Conservation (phyloP, 495 filamentous ascomycete genomes). For the Pseudoneurospora amorphoporcata region DNA sequence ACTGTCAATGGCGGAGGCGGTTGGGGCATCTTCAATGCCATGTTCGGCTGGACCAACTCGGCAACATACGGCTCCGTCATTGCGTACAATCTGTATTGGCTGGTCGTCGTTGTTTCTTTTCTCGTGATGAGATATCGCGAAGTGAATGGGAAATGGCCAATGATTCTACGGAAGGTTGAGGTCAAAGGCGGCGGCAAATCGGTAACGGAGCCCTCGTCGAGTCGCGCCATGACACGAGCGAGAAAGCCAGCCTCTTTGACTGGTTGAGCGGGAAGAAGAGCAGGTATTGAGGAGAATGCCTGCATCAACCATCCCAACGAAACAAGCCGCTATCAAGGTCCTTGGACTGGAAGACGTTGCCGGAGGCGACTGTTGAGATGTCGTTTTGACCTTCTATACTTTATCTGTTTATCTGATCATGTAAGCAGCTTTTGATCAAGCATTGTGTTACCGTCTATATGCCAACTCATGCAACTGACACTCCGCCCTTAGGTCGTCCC, state of each 20-base stretch:
- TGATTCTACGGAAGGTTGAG: conserved; percentile 33
- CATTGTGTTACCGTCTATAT: background rate
- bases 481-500: background rate
- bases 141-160: conserved; percentile 54
- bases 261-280: background rate
- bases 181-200: background rate
- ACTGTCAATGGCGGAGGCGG: conserved; percentile 60
- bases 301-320: background rate
- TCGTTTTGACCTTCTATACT: background rate
- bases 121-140: conserved; percentile 56
- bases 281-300: background rate
- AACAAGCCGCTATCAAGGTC: background rate
- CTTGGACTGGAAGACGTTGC: background rate
- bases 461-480: background rate
- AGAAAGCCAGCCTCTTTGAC: background rate
- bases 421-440: background rate
- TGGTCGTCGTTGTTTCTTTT: conserved; percentile 54
- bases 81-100: conserved; percentile 83
- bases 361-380: background rate
- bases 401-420: background rate
- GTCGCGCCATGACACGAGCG: background rate
- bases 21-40: conserved; percentile 85
- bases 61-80: conserved; percentile 78
- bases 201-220: background rate
- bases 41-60: conserved; percentile 79